Conservation (phyloP, 2,329 filamentous ascomycete genomes). For the Calonectria leucothoes region DNA sequence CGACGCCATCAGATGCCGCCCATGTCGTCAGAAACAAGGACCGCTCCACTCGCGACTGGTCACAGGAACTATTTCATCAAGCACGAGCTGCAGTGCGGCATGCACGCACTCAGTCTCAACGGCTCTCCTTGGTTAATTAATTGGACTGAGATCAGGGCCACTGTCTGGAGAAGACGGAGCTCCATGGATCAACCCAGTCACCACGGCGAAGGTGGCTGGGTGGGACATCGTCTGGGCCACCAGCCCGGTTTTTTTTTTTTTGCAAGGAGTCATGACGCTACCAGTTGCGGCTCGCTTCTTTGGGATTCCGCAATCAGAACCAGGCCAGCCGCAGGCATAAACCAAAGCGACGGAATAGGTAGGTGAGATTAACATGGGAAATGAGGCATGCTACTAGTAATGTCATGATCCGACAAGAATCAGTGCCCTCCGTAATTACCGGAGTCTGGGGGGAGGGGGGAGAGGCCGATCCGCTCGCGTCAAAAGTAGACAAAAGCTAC, state of each 20-base stretch:
- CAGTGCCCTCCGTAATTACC: not conserved
- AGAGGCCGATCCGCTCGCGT: not conserved
- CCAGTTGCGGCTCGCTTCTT: conserved; percentile 3
- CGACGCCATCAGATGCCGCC: not conserved
- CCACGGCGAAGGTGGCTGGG: not conserved
- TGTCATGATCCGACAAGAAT: not conserved
- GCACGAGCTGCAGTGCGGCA: conserved; percentile 1
- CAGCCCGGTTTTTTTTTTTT: not conserved
- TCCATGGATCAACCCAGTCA: not conserved
- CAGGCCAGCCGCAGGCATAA: not conserved
- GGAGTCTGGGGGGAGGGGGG: not conserved
- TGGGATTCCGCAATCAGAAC: conserved; percentile 15
- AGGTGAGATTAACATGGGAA: conserved; percentile 1
- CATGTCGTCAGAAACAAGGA: conserved; percentile 16
- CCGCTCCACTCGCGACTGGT: conserved; percentile 9
- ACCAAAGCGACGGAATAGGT: conserved; percentile 10
- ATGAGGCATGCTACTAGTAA: not conserved
- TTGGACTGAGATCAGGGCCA: not conserved
- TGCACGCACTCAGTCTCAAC: conserved; percentile 1
- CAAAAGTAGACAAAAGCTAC: not conserved
- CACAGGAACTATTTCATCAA: conserved; percentile 2
- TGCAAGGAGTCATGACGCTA: not conserved
- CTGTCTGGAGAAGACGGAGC: not conserved
- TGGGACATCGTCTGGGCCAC: not conserved
- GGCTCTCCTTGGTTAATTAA: not conserved